Base-by-base conservation (phyloP, 75 land plant species). In the Pinus taeda region DNA sequence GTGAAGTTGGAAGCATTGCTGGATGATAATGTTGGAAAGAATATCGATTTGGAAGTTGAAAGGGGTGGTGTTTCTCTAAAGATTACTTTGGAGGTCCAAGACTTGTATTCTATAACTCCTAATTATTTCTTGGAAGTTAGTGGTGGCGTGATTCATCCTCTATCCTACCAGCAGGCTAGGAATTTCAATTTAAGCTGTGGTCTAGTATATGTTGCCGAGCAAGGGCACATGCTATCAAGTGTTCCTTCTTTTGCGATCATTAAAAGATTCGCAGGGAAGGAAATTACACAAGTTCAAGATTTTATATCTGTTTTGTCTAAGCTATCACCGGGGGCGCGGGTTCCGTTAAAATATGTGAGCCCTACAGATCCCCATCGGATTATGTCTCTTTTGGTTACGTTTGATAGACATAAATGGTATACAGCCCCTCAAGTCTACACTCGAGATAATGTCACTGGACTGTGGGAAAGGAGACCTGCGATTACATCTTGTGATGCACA, bases 361-460 rank as follows among this genome's bases (percentile, higher is more conserved):
- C 84, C 93, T 65, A 37, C 17, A 13, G 98, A 95, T 79, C 93
- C 95, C 39, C 95, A 95, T 74, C 61, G 93, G 67, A 86, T 0
- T 42, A 42, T 0, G 95, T 95, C 98, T 60, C 95, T 92, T 22
- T 76, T 95, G 74, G 95, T 95, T 5, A 95, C 98, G 15, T 73
- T 95, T 78, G 98, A 95, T 71, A 81, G 95, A 20, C 95, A 95
- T 82, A 95, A 95, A 79, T 95, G 95, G 98, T 95, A 95, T 86
- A 88, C 95, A 22, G 75, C 83, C 24, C 95, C 98, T 5, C 91
- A 84, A 57, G 77, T 93, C 53, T 95, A 92, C 57, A 86, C 86
- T 59, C 95, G 98, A 33, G 80, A 92, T 79, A 95, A 92, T 78
- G 75, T 78, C 73, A 83, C 90, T 29, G 98, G 98, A 49, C 60